Base-by-base conservation (phyloP, 352 stramenopile genomes). In the Phytophthora quininea region DNA sequence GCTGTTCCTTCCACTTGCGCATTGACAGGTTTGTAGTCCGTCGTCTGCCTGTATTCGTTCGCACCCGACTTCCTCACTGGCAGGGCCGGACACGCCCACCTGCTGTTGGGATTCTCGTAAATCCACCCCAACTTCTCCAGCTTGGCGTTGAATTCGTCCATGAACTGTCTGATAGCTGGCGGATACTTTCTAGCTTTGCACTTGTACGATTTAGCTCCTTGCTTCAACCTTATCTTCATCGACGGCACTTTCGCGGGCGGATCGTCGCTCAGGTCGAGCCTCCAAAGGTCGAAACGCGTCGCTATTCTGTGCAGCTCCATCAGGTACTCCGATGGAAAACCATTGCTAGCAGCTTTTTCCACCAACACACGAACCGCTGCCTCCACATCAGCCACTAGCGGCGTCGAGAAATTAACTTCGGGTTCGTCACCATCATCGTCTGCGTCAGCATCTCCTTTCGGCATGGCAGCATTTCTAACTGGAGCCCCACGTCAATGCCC, bases 171-270 rank as follows among this genome's bases (percentile, higher is more conserved):
- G 27, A 51, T 45, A 12, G 40, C 38, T 27, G 62, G 55, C 3
- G 40, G 19, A 56, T 70, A 61, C 32, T 54, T 55, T 10, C 54
- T n/a, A 12, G 49, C 37, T 43, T 71, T 47, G 35, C 51, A 71
- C 12, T 51, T 61, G 42, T 66, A 66, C 14, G 56, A 27, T 15
- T 55, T 61, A 10, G 33, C 49, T 37, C 51, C 56, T 9, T n/a
- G n/a, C 43, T 71, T 65, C n/a, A 66, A 31, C 38, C 56, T 4
- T 2, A 71, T 61, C 29, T 58, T 56, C 40, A 61, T 62, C 4
- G 63, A 49, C 8, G 54, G 48, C 9, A 66, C 43, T 33, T 51
- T 9, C 12, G 55, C 50, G 5, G 63, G 51, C 3, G 55, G 63
- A n/a, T 59, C 40, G 19, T 70, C 59, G 46, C 54, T 12, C 38